Base-by-base conservation (phyloP, 2,329 filamentous ascomycete genomes). In the Monilinia laxa region DNA sequence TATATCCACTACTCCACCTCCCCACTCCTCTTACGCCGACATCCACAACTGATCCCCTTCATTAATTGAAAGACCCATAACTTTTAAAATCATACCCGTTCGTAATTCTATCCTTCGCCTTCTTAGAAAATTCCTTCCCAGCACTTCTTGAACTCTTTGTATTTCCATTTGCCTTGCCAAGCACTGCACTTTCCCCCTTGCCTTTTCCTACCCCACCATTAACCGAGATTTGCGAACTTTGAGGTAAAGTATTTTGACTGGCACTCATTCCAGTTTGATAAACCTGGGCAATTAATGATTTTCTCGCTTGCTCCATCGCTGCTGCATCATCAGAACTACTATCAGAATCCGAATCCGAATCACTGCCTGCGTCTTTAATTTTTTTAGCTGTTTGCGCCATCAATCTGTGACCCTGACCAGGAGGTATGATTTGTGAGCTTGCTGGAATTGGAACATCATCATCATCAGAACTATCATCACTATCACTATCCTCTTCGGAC, bases 401-500 rank as follows among this genome's bases (percentile, higher is more conserved):
- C 16, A 35, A 20, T 23, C 45, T 47, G 23, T 60, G 53, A 18
- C 14, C 31, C 38, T 66, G 64, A 40, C 28, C 49, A n/a, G 25
- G 42, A 38, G 52, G 49, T 16, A 52, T 66, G 23, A 53, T 56
- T 42, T 25, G 23, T n/a, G 55, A 38, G 49, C 40, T 51, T 40
- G 62, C 42, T 49, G 51, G 38, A 25, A 64, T 31, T 47, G 57
- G 53, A 49, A 40, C 20, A 20, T 54, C 42, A 40, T 47, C 35
- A 49, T 42, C 25, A 28, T 52, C 35, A 11, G 65, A 57, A 20
- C 70, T 69, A 51, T 67, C 66, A n/a, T 71, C 72, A n/a, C 54
- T 60, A 25, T 65, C 64, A 20, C 57, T 67, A 28, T 65, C 62
- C 6, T 71, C 69, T 31, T 69, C 70, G 38, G 38, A 55, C 28